These are phyloP conservation scores for Metschnikowia dekortorum DNA, from an alignment of 805 yeast genomes.

Conservation along the genomic window DNA sequence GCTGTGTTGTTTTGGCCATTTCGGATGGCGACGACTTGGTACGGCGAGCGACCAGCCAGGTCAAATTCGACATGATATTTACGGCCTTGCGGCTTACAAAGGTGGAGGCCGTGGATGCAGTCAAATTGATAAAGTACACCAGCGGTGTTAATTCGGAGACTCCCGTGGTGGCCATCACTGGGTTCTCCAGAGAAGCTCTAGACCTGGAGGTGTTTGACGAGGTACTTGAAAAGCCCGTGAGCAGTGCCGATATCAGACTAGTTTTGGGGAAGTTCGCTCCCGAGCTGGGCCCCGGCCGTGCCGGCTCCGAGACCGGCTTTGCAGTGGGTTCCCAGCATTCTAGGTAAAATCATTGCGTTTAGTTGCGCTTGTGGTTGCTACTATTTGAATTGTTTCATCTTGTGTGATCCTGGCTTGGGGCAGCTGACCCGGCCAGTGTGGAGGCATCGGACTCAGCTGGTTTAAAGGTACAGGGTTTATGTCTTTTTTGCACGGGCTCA, in stretches of 20 bases:
- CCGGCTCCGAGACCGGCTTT: neutral
- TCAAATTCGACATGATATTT: constrained; percentile 78
- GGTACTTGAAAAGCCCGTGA: constrained; percentile 69
- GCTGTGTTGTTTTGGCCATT: constrained; percentile 77
- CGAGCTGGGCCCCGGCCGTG: neutral
- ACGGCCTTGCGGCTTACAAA: constrained; percentile 68
- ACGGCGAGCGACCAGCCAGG: constrained; percentile 74
- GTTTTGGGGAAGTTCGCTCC: constrained; percentile 9
- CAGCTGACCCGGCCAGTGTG: neutral
- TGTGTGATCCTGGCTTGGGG: neutral
- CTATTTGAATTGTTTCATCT: neutral
- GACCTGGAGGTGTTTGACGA: constrained; percentile 55
- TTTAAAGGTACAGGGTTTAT: neutral
- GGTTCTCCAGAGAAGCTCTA: constrained; percentile 63
- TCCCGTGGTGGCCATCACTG: constrained; percentile 72
- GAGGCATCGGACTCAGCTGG: neutral
- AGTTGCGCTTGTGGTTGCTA: neutral
- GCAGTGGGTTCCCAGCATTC: constrained; percentile 16
- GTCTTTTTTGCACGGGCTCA: neutral
- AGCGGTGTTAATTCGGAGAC: constrained; percentile 73
- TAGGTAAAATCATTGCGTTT: neutral
- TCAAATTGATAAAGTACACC: constrained; percentile 70
- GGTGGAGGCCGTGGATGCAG: constrained; percentile 70
- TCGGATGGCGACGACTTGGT: constrained; percentile 79
- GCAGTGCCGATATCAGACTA: constrained; percentile 9